These are phyloP conservation scores for Fusarium nodosum DNA, from an alignment of 2,329 filamentous ascomycete genomes.

Conservation along the genomic window DNA sequence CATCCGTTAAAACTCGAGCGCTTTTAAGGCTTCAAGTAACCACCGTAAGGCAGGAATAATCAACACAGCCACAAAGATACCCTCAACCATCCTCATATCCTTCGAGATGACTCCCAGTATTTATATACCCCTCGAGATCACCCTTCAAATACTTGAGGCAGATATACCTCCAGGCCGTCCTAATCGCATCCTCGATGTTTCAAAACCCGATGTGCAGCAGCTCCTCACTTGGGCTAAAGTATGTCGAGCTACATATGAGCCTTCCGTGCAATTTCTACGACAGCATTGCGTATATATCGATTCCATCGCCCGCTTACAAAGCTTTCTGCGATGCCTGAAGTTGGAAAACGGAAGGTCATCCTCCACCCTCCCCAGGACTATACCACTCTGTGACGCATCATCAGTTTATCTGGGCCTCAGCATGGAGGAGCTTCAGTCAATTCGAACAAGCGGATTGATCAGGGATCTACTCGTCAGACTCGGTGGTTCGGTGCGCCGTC, in stretches of 20 bases:
- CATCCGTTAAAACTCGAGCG: conserved; percentile 8
- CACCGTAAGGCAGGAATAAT: neutral
- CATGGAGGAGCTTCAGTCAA: neutral
- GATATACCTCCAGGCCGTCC: conserved; percentile 18
- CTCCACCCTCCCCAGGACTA: conserved; percentile 9
- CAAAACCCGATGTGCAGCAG: conserved; percentile 19
- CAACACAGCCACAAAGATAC: neutral
- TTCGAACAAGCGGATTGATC: neutral
- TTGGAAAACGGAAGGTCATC: neutral
- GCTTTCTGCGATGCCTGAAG: conserved; percentile 7
- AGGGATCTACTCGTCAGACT: conserved; percentile 21
- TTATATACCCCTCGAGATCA: conserved; percentile 33
- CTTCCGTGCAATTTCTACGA: conserved; percentile 19
- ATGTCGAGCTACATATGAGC: conserved; percentile 31
- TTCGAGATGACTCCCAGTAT: conserved; percentile 2
- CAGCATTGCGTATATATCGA: conserved; percentile 30
- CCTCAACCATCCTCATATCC: too few species aligned
- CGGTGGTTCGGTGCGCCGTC: conserved; percentile 21
- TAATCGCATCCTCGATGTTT: conserved; percentile 18
- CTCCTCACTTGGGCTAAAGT: conserved; percentile 33
- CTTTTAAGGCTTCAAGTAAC: neutral
- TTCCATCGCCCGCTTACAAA: conserved; percentile 9
- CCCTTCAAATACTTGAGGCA: conserved; percentile 28
- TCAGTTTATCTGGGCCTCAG: conserved; percentile 32
- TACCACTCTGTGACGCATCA: conserved; percentile 7